phyloP scores from a whole-genome alignment of 106 monocot species.

The Dioscorea dumetorum region DNA sequence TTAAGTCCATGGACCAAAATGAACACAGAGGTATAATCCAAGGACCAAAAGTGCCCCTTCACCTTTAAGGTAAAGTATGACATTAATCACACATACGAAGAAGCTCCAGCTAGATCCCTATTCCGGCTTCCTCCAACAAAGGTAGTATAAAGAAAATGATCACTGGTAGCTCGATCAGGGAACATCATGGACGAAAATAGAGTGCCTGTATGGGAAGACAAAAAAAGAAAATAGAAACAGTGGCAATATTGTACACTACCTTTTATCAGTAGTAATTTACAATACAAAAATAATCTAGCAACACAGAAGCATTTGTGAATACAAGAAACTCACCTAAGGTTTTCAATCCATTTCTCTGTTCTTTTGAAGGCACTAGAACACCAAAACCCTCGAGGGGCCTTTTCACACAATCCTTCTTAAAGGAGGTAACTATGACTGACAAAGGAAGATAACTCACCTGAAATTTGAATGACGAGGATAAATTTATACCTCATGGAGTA shows the following conservation, averaged over 20 bases:
- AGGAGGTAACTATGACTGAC: conserved; percentile 79
- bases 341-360: conserved; percentile 79
- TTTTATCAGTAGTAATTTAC: neutral
- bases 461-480: neutral
- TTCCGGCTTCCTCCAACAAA: conserved; percentile 93
- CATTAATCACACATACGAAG: conserved; percentile 39
- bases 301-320: neutral
- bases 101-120: conserved; percentile 79
- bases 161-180: conserved; percentile 80
- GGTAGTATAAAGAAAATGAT: conserved; percentile 85
- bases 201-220: conserved; percentile 68
- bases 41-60: too few relatives aligned
- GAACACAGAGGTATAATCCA: too few relatives aligned
- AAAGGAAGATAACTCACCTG: conserved; percentile 89
- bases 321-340: conserved; percentile 59
- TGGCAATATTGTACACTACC: neutral
- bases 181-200: conserved; percentile 99
- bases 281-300: neutral
- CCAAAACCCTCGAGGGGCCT: conserved; percentile 94
- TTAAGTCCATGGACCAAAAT: neutral
- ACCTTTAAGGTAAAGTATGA: neutral
- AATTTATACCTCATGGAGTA: too few relatives aligned
- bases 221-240: neutral
- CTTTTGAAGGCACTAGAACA: conserved; percentile 86
- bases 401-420: conserved; percentile 71